Evolutionary conservation across 176 grass and related monocot species (phyloP).

Genomic region (Guadua angustifolia): DNA sequence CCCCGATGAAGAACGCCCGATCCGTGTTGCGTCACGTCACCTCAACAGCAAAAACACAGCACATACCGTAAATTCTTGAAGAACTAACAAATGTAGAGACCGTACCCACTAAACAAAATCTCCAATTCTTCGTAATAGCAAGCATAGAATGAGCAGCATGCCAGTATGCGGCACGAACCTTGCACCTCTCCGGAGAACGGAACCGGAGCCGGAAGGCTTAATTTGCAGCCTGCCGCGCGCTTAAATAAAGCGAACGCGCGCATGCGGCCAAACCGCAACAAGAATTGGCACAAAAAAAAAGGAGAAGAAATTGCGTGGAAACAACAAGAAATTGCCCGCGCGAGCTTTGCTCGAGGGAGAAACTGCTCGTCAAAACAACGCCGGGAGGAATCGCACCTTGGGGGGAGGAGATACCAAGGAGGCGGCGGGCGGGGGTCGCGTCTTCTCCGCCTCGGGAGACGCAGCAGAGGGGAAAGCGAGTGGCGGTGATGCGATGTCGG

Average conservation of each 20-base stretch:
- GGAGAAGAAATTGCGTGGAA: background rate
- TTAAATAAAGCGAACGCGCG: constrained; percentile 41
- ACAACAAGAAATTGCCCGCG: background rate
- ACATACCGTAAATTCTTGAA: background rate
- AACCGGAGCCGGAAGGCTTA: constrained; percentile 38
- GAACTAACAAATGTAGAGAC: background rate
- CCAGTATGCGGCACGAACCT: background rate
- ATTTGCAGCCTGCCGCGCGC: background rate
- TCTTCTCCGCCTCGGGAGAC: constrained; percentile 28
- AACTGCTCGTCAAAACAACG: background rate
- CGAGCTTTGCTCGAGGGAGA: background rate
- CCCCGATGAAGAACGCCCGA: background rate
- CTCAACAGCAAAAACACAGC: background rate
- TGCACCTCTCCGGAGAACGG: background rate
- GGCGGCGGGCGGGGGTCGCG: background rate
- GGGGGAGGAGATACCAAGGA: constrained; percentile 18
- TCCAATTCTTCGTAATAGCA: background rate
- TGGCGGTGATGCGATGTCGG: constrained; percentile 43
- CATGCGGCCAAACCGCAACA: too few relatives aligned
- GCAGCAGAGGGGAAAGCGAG: constrained; percentile 44
- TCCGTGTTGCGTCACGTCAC: too few relatives aligned
- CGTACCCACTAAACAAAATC: background rate
- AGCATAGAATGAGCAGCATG: background rate
- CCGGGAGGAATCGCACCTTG: background rate
- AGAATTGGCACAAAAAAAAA: background rate